Conservation (phyloP, 208 protist genomes). For the Trypanosoma rangeli region DNA sequence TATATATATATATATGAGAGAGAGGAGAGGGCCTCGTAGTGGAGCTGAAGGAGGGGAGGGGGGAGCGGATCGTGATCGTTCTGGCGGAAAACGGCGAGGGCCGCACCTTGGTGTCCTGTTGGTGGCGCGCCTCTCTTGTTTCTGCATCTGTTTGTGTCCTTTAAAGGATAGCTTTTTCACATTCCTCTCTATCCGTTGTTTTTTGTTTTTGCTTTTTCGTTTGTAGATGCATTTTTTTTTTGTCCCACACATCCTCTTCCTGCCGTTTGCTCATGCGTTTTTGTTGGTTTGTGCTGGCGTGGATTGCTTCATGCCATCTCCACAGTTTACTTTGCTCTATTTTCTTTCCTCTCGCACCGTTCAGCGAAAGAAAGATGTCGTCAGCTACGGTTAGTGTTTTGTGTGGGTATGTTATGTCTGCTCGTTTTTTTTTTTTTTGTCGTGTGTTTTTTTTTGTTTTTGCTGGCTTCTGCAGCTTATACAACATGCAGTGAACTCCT, state of each 20-base stretch:
- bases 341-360: too few relatives aligned
- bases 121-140: conserved; percentile 7
- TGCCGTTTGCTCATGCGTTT: not conserved
- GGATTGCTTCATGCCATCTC: not conserved
- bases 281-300: not conserved
- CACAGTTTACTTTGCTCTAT: too few relatives aligned
- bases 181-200: conserved; percentile 14
- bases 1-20: not conserved
- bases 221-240: not conserved
- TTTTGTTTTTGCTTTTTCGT: conserved; percentile 17
- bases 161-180: not conserved
- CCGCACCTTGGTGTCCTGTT: too few relatives aligned
- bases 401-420: not conserved
- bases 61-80: not conserved
- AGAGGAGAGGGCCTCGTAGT: not conserved
- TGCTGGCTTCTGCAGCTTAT: not conserved
- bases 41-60: conserved; percentile 1
- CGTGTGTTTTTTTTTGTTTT: conserved; percentile 11
- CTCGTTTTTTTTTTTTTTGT: conserved; percentile 7
- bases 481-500: not conserved
- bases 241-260: not conserved
- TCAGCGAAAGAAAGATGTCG: too few relatives aligned
- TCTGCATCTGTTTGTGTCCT: conserved; percentile 11
- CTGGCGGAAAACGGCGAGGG: not conserved
- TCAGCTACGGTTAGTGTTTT: too few relatives aligned